These are phyloP conservation scores for Crithidia bombi DNA, from an alignment of 208 protist genomes.

Conservation along the genomic window DNA sequence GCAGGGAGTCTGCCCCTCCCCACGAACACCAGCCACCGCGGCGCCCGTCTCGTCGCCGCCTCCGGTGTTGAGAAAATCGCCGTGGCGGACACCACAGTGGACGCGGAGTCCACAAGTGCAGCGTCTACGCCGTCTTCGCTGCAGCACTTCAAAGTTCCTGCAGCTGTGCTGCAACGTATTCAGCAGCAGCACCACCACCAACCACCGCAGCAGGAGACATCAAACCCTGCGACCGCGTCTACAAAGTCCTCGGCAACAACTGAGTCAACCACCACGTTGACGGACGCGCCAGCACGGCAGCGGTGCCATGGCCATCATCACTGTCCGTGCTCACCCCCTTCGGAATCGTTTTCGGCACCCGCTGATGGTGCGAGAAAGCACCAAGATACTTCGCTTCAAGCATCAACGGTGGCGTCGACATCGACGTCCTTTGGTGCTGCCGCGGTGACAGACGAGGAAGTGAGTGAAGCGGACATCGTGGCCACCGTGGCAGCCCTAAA, in stretches of 20 bases:
- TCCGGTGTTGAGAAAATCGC: constrained; percentile 25
- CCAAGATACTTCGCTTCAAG: too few species aligned
- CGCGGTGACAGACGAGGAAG: background rate
- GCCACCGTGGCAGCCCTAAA: constrained; percentile 24
- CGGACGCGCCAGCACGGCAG: background rate
- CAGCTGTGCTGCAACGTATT: constrained; percentile 42
- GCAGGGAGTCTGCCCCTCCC: constrained; percentile 22
- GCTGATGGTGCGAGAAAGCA: too few species aligned
- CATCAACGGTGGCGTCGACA: too few species aligned
- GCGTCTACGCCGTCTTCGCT: background rate
- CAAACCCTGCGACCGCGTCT: background rate
- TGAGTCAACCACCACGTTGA: background rate
- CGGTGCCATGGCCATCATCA: background rate
- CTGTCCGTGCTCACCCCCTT: background rate
- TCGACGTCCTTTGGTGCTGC: too few species aligned
- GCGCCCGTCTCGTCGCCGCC: constrained; percentile 10
- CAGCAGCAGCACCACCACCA: constrained; percentile 19
- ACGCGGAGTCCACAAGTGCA: background rate
- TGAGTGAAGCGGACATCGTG: constrained; percentile 25
- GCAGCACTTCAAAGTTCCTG: constrained; percentile 34
- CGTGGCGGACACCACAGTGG: background rate
- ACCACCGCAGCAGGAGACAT: background rate
- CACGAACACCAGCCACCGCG: background rate
- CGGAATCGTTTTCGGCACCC: background rate
- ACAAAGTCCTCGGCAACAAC: background rate